Base-by-base conservation (phyloP, 148 eudicot genomes). In the Rhododendron kiyosumense region DNA sequence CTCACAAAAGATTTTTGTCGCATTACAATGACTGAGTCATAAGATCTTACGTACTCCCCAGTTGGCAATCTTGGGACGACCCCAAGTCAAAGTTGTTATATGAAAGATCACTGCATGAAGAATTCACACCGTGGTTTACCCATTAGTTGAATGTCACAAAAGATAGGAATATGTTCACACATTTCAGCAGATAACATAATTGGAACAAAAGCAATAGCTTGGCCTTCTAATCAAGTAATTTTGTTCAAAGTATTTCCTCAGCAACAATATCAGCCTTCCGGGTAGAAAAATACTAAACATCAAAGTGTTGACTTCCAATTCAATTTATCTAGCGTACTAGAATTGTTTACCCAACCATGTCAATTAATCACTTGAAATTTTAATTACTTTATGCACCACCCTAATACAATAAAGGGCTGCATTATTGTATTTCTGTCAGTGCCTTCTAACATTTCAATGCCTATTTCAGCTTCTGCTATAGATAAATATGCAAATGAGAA, bases 51-150 rank as follows among this genome's bases (percentile, higher is more conserved):
- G 41, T 17, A 12, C 34, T 65, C 6, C 32, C 17, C 1, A 0
- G 9, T 45, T 45, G 46, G 46, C 46, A 45, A 45, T 6, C 7
- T 45, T 7, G 46, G 46, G 9, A 45, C 46, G 38, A 2, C 49
- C 11, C 49, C 1, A 46, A 43, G 49, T 0, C 0, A 46, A 46
- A 46, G 49, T 88, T 88, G 85, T 88, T 88, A 84, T 81, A 88
- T 63, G 89, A 88, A 41, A 88, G 67, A 65, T 88, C 89, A 88
- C 89, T 88, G 89, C 36, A 81, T 0, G 43, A 10, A 87, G 30
- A 80, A 45, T 69, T 48, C 46, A 71, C 20, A 80, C 41, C 8
- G 11, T 46, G 24, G 30, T 49, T 49, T 28, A 28, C 3, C 22
- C 24, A 17, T 13, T 71, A 4, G 18, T 71, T 14, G 15, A 71